These are phyloP conservation scores for Powellomyces hirtus DNA, from an alignment of 192 early-diverging fungal genomes.

Conservation along the genomic window DNA sequence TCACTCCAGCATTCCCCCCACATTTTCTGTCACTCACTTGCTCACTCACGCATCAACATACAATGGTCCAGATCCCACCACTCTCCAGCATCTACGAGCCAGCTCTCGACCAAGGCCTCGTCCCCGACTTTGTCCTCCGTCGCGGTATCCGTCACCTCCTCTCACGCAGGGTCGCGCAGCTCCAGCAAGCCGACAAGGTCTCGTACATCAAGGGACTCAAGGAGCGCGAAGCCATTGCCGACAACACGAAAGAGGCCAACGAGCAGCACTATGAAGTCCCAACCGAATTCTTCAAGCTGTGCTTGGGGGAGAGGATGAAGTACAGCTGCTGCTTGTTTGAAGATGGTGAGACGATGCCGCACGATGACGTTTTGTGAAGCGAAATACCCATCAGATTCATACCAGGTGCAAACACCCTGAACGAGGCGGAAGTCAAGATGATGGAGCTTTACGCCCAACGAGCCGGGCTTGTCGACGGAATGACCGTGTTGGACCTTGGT, in stretches of 20 bases:
- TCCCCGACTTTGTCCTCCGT: slow-evolving; percentile 53
- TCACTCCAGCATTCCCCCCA: no score
- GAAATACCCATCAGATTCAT: neutral
- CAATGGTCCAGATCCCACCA: no score
- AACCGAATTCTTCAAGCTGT: slow-evolving; percentile 51
- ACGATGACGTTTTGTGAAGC: no score
- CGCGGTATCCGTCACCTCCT: slow-evolving; percentile 45
- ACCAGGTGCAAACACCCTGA: slow-evolving; percentile 20
- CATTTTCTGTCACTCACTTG: no score
- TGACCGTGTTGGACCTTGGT: slow-evolving; percentile 58
- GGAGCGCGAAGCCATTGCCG: slow-evolving; percentile 41
- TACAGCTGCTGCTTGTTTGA: slow-evolving; percentile 62
- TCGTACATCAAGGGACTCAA: slow-evolving; percentile 42
- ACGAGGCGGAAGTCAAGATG: slow-evolving; percentile 62
- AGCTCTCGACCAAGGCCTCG: slow-evolving; percentile 8
- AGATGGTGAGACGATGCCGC: slow-evolving; percentile 27
- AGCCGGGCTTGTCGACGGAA: slow-evolving; percentile 53
- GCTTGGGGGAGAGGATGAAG: slow-evolving; percentile 55
- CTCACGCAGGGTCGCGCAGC: slow-evolving; percentile 20
- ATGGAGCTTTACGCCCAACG: slow-evolving; percentile 54
- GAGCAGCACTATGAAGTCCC: slow-evolving; percentile 73
- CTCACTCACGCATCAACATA: no score
- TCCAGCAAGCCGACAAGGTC: slow-evolving; percentile 25
- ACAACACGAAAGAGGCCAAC: slow-evolving; percentile 65
- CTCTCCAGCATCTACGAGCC: slow-evolving; percentile 14